Conservation (phyloP, 495 filamentous ascomycete genomes). For the Baudoinia panamericana region DNA sequence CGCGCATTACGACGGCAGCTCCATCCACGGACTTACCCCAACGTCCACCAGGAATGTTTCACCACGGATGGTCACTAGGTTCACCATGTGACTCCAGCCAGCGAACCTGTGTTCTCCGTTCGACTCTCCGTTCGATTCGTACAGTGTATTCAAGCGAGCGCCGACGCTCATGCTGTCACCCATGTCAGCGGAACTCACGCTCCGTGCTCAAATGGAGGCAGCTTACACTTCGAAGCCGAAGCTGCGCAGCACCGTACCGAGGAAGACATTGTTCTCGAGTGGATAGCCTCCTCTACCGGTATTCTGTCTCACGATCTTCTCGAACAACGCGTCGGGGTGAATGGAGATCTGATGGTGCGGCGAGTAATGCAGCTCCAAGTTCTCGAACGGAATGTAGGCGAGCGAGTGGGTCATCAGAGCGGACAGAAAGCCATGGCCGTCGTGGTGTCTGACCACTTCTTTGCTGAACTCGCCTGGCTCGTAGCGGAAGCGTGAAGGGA, state of each 20-base stretch:
- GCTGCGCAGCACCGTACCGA: slow-evolving; percentile 47
- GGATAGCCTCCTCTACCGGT: slow-evolving; percentile 60
- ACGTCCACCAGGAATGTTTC: slow-evolving; percentile 51
- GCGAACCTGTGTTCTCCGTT: slow-evolving; percentile 1
- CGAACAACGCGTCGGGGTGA: slow-evolving; percentile 43
- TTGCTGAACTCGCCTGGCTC: slow-evolving; percentile 14
- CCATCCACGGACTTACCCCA: slow-evolving; percentile 24
- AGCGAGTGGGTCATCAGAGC: slow-evolving; percentile 40
- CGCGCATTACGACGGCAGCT: too few species aligned
- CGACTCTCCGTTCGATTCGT: slow-evolving; percentile 29
- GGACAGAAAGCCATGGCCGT: slow-evolving; percentile 26
- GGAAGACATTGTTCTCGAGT: slow-evolving; percentile 59
- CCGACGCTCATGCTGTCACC: slow-evolving; percentile 23
- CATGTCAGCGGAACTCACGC: too few species aligned
- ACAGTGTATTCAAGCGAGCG: slow-evolving; percentile 1
- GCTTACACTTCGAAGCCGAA: slow-evolving; percentile 42
- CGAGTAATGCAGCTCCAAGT: slow-evolving; percentile 46
- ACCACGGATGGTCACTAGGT: slow-evolving; percentile 44
- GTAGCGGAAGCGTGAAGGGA: slow-evolving; percentile 17
- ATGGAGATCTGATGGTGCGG: slow-evolving; percentile 39
- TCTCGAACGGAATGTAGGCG: slow-evolving; percentile 57
- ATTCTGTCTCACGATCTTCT: slow-evolving; percentile 45
- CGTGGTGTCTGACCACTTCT: slow-evolving; percentile 14
- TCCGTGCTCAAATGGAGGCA: too few species aligned
- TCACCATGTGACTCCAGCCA: slow-evolving; percentile 52